Percentiles rank a stretch among this genome's conserved stretches.
These are phyloP conservation scores for Cudoniella acicularis DNA, from an alignment of 495 filamentous ascomycete species.

Conservation along the genomic window DNA sequence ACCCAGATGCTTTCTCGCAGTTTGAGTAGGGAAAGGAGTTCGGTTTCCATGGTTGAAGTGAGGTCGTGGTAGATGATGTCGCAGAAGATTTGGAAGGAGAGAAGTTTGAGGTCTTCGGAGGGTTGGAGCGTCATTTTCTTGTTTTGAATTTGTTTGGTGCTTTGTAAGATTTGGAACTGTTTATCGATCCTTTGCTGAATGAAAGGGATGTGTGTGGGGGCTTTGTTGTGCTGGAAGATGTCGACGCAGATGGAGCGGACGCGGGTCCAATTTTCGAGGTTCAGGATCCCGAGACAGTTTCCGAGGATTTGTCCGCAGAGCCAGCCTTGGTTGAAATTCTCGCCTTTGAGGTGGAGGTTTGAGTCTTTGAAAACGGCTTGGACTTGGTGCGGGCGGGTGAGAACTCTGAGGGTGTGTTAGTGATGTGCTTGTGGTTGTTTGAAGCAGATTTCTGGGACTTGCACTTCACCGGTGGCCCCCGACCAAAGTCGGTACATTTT, in stretches of 20 bases:
- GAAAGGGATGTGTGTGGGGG: background rate
- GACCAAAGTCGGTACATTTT: background rate
- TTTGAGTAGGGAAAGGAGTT: background rate
- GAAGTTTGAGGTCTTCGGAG: background rate
- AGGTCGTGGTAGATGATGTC: background rate
- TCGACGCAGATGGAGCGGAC: background rate
- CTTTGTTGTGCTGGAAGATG: background rate
- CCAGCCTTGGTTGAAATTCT: background rate
- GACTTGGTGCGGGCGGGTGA: background rate
- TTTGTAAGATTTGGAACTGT: background rate
- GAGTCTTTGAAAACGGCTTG: background rate
- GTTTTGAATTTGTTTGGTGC: background rate
- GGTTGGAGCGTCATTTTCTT: background rate
- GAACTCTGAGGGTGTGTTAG: background rate
- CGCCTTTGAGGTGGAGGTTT: background rate
- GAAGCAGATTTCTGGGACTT: background rate
- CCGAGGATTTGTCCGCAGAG: background rate
- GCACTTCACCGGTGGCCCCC: background rate
- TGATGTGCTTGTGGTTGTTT: background rate
- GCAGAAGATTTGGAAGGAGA: background rate
- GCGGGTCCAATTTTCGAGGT: background rate
- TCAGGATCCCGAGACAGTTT: background rate
- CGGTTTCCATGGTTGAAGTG: background rate
- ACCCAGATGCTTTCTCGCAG: background rate
- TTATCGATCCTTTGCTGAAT: background rate